These are phyloP conservation scores for Chaetomiaceae sp. DNA, from an alignment of 2,329 filamentous ascomycete species.

Conservation along the genomic window DNA sequence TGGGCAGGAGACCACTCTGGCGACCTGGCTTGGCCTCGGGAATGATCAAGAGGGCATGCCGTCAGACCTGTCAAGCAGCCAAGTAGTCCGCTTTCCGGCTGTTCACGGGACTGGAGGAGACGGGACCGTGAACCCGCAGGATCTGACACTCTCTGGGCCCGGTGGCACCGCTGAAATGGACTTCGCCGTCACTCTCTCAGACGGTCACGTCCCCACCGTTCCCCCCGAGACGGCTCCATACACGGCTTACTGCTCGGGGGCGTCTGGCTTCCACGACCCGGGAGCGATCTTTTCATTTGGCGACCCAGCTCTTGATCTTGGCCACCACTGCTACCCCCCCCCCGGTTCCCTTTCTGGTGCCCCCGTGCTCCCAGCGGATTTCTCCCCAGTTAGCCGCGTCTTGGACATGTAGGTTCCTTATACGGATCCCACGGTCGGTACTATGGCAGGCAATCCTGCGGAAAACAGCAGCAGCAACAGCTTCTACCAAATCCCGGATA, in stretches of 20 bases:
- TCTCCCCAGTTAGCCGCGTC: slow-evolving; percentile 5
- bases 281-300: not conserved
- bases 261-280: not conserved
- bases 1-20: not conserved
- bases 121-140: not conserved
- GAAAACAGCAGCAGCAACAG: not conserved
- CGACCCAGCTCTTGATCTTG: not conserved
- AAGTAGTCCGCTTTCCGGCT: not conserved
- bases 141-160: not conserved
- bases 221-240: not conserved
- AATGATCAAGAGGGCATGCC: not conserved
- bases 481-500: too few relatives aligned
- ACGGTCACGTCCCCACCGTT: not conserved
- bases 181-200: not conserved
- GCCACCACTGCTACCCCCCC: not conserved
- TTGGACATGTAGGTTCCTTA: not conserved
- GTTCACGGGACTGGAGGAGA: not conserved
- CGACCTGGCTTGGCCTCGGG: not conserved
- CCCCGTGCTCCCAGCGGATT: not conserved
- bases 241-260: not conserved
- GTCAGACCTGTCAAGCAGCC: not conserved
- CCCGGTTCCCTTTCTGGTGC: not conserved
- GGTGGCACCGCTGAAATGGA: not conserved
- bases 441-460: not conserved
- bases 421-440: not conserved